Base-by-base conservation (phyloP, 2,329 filamentous ascomycete species). In the Pseudocercospora crystallina region DNA sequence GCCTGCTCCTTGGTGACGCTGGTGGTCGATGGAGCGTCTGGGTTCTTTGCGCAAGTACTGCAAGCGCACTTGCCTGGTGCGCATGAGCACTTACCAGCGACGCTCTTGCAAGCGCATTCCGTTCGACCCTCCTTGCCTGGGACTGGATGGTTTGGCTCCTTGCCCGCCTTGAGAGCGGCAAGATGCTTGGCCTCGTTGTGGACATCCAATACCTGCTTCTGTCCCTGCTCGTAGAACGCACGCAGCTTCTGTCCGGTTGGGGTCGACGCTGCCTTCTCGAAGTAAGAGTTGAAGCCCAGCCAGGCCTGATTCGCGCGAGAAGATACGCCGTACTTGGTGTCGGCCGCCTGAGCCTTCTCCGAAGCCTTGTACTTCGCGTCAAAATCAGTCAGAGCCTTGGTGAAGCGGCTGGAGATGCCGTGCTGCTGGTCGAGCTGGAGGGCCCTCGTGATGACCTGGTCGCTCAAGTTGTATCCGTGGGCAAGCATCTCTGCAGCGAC, bases 401-500 rank as follows among this genome's bases (percentile, higher is more conserved):
- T 83, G 81, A 99, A 99, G 62, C 85, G 84, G 66, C 71, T 78
- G 51, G 87, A 88, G 65, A 97, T 85, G 61, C 89, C 89, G 73
- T 97, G 91, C 76, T 92, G 87, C 69, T 87, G 78, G 77, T 99
- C 94, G 44, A 97, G 83, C 29, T 89, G 83, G 65, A 99, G 88
- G 57, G 90, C 92, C 57, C 81, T 81, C 75, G 94, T 82, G 62
- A 96, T 85, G 43, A 89, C 88, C 49, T 80, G 76, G 67, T 87
- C 85, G 54, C 81, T 90, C 59, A 97, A 79, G 34, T 85, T 81
- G 75, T 99, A 99, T 62, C 94, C 94, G 65, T 96, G 90, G 9
- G 94, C 91, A 31, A 99, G 86, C 73, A 97, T 96, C 76, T 99
- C 94, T 59, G 94, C 94, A 43, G 96, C 73, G 71, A 99, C 96